A percentile compares a stretch with the other conserved stretches of the same genome.
phyloP scores from a whole-genome alignment of 164 flowering plant species.

The Hamamelis virginiana region DNA sequence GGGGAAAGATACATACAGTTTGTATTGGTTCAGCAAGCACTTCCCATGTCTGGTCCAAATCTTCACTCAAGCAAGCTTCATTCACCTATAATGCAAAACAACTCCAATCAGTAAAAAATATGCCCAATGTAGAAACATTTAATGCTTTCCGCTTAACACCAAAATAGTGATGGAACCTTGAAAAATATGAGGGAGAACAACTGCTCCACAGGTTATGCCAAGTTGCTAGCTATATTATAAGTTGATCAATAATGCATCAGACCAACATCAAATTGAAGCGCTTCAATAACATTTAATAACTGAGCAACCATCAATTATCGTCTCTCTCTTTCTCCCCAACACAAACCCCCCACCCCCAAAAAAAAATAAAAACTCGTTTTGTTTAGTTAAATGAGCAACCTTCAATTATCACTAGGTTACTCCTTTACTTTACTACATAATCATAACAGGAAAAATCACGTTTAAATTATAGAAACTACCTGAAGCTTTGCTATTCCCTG shows the following conservation, averaged over 20 bases:
- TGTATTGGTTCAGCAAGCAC: constrained; percentile 99
- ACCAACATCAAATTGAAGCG: background rate
- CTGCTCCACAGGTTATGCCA: background rate
- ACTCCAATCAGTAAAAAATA: background rate
- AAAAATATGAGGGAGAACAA: background rate
- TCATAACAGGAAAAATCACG: background rate
- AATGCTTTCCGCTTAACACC: background rate
- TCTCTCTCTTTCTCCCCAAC: background rate
- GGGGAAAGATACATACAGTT: constrained; percentile 56
- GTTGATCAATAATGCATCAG: background rate
- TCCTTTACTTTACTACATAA: no score
- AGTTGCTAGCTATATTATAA: background rate
- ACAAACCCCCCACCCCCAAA: no score
- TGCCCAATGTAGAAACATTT: background rate
- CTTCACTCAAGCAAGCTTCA: constrained; percentile 67
- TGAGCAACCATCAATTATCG: background rate
- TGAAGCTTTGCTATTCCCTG: constrained; percentile 90
- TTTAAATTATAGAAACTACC: constrained; percentile 35
- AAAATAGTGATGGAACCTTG: background rate
- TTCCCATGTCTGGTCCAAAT: constrained; percentile 86
- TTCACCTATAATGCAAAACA: constrained; percentile 53
- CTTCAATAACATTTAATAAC: background rate
- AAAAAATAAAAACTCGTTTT: no score
- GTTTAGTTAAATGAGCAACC: no score
- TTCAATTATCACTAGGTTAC: no score